phyloP scores from a whole-genome alignment of 129 eudicot genomes.

The Oenanthe sinensis region DNA sequence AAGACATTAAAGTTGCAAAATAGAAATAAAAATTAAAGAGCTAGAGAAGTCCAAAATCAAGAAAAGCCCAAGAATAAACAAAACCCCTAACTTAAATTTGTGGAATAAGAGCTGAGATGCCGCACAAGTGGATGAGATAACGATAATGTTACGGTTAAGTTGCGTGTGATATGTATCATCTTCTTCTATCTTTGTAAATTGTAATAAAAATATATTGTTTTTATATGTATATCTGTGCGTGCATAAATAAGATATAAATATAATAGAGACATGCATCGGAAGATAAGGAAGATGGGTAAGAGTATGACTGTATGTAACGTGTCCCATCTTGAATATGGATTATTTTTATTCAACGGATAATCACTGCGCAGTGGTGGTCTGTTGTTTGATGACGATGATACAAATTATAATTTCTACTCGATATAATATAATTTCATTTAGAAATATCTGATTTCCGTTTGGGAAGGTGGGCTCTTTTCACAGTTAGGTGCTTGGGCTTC shows the following conservation, averaged over 20 bases:
- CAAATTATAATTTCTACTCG: too few relatives aligned
- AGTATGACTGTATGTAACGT: slow-evolving; percentile 9
- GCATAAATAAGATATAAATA: neutral
- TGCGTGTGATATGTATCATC: neutral
- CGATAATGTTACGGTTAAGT: neutral
- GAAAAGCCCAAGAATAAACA: neutral
- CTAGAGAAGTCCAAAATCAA: neutral
- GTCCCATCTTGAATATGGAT: neutral
- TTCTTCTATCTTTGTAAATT: neutral
- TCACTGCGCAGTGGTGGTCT: neutral
- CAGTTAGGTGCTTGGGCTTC: too few relatives aligned
- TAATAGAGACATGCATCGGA: neutral
- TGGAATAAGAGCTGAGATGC: neutral
- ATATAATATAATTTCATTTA: too few relatives aligned
- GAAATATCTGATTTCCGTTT: too few relatives aligned
- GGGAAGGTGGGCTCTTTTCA: too few relatives aligned
- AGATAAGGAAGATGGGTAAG: neutral
- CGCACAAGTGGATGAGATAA: neutral
- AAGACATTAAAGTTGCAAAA: neutral
- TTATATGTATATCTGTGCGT: neutral
- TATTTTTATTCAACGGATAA: neutral
- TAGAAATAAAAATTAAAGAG: too few relatives aligned
- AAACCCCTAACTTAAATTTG: too few relatives aligned
- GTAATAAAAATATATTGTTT: neutral
- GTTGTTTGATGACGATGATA: neutral